These are phyloP conservation scores for Lichtheimia ramosa DNA, from an alignment of 371 early-diverging fungal species.

Conservation along the genomic window DNA sequence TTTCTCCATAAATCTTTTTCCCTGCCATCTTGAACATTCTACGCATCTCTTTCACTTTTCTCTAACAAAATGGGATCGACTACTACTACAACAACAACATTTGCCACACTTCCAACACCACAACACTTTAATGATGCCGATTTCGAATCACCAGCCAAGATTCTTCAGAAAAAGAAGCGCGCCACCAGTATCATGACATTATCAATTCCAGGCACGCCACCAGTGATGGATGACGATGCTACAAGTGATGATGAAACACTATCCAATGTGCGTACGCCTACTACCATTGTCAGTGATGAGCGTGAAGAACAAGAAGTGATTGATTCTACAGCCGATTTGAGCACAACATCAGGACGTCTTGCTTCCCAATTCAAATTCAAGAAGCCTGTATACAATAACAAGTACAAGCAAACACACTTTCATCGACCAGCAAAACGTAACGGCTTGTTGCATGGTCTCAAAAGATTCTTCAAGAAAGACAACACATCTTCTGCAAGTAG, in stretches of 20 bases:
- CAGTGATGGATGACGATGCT: conserved; percentile 1
- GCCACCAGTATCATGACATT: conserved; percentile 29
- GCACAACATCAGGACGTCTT: conserved; percentile 15
- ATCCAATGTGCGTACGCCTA: neutral
- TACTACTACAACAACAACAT: no score
- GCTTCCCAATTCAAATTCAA: conserved; percentile 52
- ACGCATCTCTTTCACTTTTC: neutral
- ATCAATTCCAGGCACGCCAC: conserved; percentile 33
- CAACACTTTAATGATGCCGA: conserved; percentile 24
- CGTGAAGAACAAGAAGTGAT: neutral
- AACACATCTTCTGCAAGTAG: conserved; percentile 8
- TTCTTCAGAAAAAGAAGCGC: conserved; percentile 28
- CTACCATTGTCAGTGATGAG: neutral
- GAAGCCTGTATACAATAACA: conserved; percentile 43
- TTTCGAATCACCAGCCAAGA: conserved; percentile 38
- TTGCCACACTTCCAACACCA: conserved; percentile 2
- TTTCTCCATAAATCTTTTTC: no score
- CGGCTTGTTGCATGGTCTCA: conserved; percentile 53
- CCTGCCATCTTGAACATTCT: no score
- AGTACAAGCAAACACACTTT: conserved; percentile 46
- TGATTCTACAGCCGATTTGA: conserved; percentile 2
- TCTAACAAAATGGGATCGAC: conserved; percentile 1
- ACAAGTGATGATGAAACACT: neutral
- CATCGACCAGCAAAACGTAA: conserved; percentile 45
- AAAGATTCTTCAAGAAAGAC: conserved; percentile 46